phyloP scores from a whole-genome alignment of 2,329 filamentous ascomycete species.

The Aschersonia sp. region DNA sequence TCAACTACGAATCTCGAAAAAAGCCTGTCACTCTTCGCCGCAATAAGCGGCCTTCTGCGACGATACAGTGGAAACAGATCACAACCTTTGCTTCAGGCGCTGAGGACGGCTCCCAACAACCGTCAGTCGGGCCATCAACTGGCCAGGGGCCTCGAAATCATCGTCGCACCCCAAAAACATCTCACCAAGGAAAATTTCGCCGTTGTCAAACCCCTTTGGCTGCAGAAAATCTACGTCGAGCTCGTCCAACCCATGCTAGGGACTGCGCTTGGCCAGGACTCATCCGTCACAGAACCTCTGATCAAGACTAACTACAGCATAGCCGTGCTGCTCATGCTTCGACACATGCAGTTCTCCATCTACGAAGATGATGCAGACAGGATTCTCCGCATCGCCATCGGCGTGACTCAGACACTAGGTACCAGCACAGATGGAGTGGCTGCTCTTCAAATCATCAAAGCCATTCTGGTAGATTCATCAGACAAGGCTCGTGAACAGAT shows the following conservation, averaged over 20 bases:
- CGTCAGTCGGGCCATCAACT: conserved; percentile 21
- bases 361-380: conserved; percentile 35
- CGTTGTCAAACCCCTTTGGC: conserved; percentile 28
- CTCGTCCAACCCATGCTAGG: conserved; percentile 30
- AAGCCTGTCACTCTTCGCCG: conserved; percentile 16
- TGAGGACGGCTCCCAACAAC: conserved; percentile 20
- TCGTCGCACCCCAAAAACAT: conserved; percentile 24
- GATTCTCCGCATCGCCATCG: conserved; percentile 34
- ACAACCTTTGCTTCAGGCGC: conserved; percentile 17
- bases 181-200: conserved; percentile 27
- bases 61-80: conserved; percentile 21
- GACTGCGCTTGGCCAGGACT: conserved; percentile 19
- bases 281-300: conserved; percentile 13
- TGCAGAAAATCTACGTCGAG: conserved; percentile 34
- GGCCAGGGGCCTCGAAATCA: conserved; percentile 25
- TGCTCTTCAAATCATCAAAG: conserved; percentile 32
- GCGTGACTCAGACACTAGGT: conserved; percentile 26
- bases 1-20: not conserved
- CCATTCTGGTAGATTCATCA: conserved; percentile 30
- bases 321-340: conserved; percentile 32
- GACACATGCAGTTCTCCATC: conserved; percentile 32
- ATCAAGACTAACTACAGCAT: conserved; percentile 27
- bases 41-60: conserved; percentile 22
- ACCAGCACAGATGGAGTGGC: conserved; percentile 28
- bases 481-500: conserved; percentile 32